phyloP scores from a whole-genome alignment of 1,284 basidiomycete species.

The Rhodotorula mucilaginosa region DNA sequence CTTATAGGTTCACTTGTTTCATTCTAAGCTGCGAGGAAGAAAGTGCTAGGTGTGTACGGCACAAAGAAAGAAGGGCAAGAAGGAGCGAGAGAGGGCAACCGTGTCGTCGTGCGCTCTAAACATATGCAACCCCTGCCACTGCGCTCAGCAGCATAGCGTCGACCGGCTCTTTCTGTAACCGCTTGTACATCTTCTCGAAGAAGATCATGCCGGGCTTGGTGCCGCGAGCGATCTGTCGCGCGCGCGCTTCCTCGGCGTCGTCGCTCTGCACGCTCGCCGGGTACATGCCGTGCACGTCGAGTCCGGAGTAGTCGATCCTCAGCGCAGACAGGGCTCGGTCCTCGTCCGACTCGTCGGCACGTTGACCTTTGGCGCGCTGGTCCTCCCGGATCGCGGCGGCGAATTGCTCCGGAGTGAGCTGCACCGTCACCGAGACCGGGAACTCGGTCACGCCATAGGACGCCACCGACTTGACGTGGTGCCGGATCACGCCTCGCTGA shows the following conservation, averaged over 20 bases:
- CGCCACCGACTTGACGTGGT: slow-evolving; percentile 87
- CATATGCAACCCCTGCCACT: slow-evolving; percentile 38
- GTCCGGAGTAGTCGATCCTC: slow-evolving; percentile 71
- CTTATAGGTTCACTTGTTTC: neutral
- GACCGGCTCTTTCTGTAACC: slow-evolving; percentile 37
- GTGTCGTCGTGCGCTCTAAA: slow-evolving; percentile 20
- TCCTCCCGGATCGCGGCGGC: slow-evolving; percentile 41
- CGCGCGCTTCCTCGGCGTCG: slow-evolving; percentile 16
- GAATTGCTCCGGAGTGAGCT: slow-evolving; percentile 51
- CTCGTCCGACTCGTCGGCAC: slow-evolving; percentile 26
- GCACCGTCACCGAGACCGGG: slow-evolving; percentile 67
- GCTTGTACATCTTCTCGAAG: slow-evolving; percentile 36
- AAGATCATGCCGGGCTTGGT: slow-evolving; percentile 41
- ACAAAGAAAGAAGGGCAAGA: neutral
- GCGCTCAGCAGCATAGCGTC: slow-evolving; percentile 44
- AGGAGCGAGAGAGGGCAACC: neutral
- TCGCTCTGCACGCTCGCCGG: slow-evolving; percentile 26
- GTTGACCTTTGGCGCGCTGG: slow-evolving; percentile 42
- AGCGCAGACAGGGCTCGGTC: slow-evolving; percentile 64
- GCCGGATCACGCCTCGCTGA: slow-evolving; percentile 62
- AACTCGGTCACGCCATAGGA: slow-evolving; percentile 73
- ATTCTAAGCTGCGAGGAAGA: neutral
- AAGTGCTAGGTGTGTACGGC: neutral
- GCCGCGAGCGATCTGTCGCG: slow-evolving; percentile 5
- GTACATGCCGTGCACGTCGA: slow-evolving; percentile 50